Evolutionary conservation across 352 stramenopile genomes (phyloP), one percentile per base, ranked within the genome.

Genomic region (Pythium chondricola): DNA sequence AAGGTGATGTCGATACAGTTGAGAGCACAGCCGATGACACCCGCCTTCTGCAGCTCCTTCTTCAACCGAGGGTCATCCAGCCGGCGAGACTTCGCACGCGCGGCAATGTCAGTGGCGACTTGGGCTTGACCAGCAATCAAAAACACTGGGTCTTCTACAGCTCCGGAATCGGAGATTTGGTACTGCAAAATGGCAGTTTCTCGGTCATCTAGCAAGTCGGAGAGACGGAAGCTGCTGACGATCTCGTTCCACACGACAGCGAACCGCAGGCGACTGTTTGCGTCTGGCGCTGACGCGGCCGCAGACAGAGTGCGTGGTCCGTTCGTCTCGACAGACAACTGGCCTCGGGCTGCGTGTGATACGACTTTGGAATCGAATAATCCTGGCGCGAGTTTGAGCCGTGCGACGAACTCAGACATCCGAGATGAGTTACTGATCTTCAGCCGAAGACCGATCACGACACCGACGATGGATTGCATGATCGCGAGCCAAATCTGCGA

Each of bases 241-340:
- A 92, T 89, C 43, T 93, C 83, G 37, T 95, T 95, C 83, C 83
- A 95, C 7, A 95, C 83, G 1, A 95, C 82, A 2, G 79, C 80
- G 45, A 95, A 95, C 13, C 83, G 81, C 43, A 95, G 54, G 2
- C 80, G 80, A 35, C 74, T 87, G 47, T 91, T 91, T 14, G 78
- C 81, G 48, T 89, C 74, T 9, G 76, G 74, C 6, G 71, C 64
- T 25, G 71, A 55, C n/a, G 59, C 69, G 24, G 63, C 71, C 6
- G 75, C 68, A 22, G 75, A 83, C 36, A 88, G 53, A 17, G 71
- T 71, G 33, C 72, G 76, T 25, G 71, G 35, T 6, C 46, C 36
- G 20, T 21, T 27, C 5, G 50, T 69, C 42, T 86, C 71, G 24
- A 86, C 72, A 14, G 74, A 74, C 10, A 87, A 44, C 42, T 91